Evolutionary conservation across 495 filamentous ascomycete genomes (phyloP).

Genomic region (Aspergillus diversus): DNA sequence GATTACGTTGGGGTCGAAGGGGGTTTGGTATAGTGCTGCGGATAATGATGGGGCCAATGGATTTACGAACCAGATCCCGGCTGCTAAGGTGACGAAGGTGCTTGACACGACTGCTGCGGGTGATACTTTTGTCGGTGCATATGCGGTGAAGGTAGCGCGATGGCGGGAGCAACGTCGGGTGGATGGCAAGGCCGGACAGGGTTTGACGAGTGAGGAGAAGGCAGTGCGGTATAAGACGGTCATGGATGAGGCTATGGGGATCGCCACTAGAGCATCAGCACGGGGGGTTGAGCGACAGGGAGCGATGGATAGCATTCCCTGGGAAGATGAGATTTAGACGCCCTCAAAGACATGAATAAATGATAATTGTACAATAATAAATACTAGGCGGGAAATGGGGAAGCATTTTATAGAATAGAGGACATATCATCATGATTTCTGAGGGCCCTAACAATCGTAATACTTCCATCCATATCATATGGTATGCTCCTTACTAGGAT

Average conservation of each 20-base stretch:
- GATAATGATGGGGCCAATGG: slow-evolving; percentile 40
- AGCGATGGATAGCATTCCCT: slow-evolving; percentile 89
- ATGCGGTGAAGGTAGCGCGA: slow-evolving; percentile 67
- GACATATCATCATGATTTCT: background rate
- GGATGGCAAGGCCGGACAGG: slow-evolving; percentile 39
- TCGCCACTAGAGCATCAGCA: slow-evolving; percentile 75
- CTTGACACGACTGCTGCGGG: slow-evolving; percentile 94
- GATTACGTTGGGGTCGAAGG: slow-evolving; percentile 80
- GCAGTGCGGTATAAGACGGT: slow-evolving; percentile 47
- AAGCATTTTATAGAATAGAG: slow-evolving; percentile 1
- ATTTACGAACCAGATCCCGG: slow-evolving; percentile 48
- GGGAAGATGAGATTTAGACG: slow-evolving; percentile 70
- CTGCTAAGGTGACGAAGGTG: slow-evolving; percentile 65
- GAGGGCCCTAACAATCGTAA: too few relatives aligned
- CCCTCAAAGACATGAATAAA: background rate
- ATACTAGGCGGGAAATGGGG: slow-evolving; percentile 8
- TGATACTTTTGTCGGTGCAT: slow-evolving; percentile 90
- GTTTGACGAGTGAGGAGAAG: slow-evolving; percentile 46
- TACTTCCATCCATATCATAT: too few relatives aligned
- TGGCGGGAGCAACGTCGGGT: slow-evolving; percentile 43
- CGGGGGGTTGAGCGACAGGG: slow-evolving; percentile 76
- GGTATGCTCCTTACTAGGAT: too few relatives aligned
- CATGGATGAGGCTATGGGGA: slow-evolving; percentile 62
- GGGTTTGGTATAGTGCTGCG: slow-evolving; percentile 61
- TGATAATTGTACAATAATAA: background rate